These are phyloP conservation scores for Aristolochia fimbriata DNA, from an alignment of 164 flowering plant species.

Conservation along the genomic window DNA sequence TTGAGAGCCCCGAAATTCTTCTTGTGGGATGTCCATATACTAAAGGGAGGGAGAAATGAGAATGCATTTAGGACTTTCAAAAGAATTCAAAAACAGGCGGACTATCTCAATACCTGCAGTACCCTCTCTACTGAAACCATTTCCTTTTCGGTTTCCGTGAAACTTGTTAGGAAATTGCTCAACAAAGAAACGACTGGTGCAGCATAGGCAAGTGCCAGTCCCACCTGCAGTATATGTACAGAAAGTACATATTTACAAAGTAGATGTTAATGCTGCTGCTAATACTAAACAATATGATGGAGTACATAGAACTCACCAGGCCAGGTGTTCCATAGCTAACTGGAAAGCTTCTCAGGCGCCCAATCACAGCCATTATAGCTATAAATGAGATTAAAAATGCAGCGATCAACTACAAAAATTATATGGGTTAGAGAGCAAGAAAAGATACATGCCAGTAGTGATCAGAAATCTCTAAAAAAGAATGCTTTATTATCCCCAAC, in stretches of 20 bases:
- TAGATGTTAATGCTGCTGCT: too few relatives aligned
- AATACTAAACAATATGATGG: background rate
- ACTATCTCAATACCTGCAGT: conserved; percentile 44
- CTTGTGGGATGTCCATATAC: conserved; percentile 93
- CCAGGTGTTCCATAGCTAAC: conserved; percentile 80
- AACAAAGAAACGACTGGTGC: conserved; percentile 79
- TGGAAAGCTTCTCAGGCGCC: conserved; percentile 48
- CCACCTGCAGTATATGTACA: conserved; percentile 45
- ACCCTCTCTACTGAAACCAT: conserved; percentile 94
- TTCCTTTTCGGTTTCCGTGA: conserved; percentile 96
- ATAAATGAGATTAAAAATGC: conserved; percentile 70
- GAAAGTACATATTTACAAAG: background rate
- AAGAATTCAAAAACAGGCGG: conserved; percentile 1
- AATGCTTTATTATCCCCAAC: too few relatives aligned
- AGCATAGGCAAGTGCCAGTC: conserved; percentile 94
- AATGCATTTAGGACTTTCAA: conserved; percentile 4
- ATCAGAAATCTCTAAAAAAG: too few relatives aligned
- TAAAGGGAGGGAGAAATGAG: conserved; percentile 11
- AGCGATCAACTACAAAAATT: conserved; percentile 60
- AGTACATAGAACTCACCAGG: conserved; percentile 34
- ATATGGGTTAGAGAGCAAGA: too few relatives aligned
- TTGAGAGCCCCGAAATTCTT: conserved; percentile 41
- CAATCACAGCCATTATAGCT: conserved; percentile 83
- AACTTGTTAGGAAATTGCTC: conserved; percentile 82
- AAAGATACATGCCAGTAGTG: too few relatives aligned